Evolutionary conservation across 306 rosid species (phyloP), one percentile per base, ranked within the genome.

Genomic region (Canavalia gladiata): DNA sequence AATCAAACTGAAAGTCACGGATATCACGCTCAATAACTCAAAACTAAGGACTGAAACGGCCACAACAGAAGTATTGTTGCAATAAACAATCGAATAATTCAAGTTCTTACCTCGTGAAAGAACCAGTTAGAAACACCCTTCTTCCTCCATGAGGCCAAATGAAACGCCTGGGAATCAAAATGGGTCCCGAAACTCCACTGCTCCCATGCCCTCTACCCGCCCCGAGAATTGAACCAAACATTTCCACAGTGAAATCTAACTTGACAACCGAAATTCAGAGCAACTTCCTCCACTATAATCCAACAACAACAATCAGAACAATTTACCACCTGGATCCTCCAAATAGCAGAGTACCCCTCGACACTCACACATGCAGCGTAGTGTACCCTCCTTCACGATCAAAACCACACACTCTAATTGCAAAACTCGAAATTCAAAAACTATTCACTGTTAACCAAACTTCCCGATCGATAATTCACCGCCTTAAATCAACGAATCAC

Each of bases 81-180:
- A 63, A 72, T 62, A 39, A 69, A 29, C 41, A 71, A 30, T n/a
- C 34, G 28, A 49, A 78, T 1, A 63, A 68, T 31, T 11, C 37
- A 71, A 79, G 12, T 2, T 25, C 79, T 37, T 52, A 90, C 94
- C 92, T 76, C 7, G 88, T 85, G 77, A 90, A 90, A 58, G 92
- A 78, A 50, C 94, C 94, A 57, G 72, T 33, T 54, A 90, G 84
- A 45, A 74, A 75, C 83, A 90, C 92, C 55, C 56, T 78, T 59
- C 84, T 85, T 83, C 94, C 94, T 3, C 94, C 94, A 46, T 88
- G 54, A 75, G 87, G 90, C 94, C 94, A 90, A 35, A 83, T 57
- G 29, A 90, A 90, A 54, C 72, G 82, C 31, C 72, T 83, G 8
- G 92, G 87, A 75, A 86, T 9, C 68, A 73, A 78, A 79, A 75